Evolutionary conservation across 257 asterid genomes (phyloP).

Genomic region (Capsicum rhomboideum): DNA sequence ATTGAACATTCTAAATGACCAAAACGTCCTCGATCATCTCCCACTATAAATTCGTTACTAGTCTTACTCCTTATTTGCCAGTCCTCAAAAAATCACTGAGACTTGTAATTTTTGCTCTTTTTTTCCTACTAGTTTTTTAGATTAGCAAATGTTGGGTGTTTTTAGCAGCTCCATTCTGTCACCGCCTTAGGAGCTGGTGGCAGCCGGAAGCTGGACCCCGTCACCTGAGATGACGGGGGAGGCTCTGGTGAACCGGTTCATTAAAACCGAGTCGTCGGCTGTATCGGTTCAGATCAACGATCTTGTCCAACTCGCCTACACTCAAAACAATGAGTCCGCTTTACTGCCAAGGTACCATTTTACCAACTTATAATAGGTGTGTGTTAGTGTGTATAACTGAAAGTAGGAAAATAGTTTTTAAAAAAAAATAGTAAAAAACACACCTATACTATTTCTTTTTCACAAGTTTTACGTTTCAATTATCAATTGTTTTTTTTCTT

Average conservation of each 20-base stretch:
- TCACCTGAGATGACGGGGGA: slow-evolving; percentile 81
- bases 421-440: too few species aligned
- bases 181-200: slow-evolving; percentile 96
- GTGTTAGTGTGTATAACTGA: neutral
- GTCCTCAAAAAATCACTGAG: neutral
- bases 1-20: neutral
- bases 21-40: neutral
- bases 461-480: too few species aligned
- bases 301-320: slow-evolving; percentile 68
- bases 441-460: too few species aligned
- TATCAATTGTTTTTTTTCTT: too few species aligned
- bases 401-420: too few species aligned
- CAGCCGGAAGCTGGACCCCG: slow-evolving; percentile 92
- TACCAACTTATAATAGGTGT: neutral
- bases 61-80: neutral
- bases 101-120: neutral
- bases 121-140: neutral
- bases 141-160: slow-evolving; percentile 58
- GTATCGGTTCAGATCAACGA: slow-evolving; percentile 71
- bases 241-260: slow-evolving; percentile 72
- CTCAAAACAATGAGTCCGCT: slow-evolving; percentile 61
- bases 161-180: slow-evolving; percentile 74
- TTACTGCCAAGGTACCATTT: slow-evolving; percentile 56
- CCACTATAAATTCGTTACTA: neutral
- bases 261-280: slow-evolving; percentile 54